Conservation (phyloP, 108 stramenopile species). For the Skeletonema marinoi region DNA sequence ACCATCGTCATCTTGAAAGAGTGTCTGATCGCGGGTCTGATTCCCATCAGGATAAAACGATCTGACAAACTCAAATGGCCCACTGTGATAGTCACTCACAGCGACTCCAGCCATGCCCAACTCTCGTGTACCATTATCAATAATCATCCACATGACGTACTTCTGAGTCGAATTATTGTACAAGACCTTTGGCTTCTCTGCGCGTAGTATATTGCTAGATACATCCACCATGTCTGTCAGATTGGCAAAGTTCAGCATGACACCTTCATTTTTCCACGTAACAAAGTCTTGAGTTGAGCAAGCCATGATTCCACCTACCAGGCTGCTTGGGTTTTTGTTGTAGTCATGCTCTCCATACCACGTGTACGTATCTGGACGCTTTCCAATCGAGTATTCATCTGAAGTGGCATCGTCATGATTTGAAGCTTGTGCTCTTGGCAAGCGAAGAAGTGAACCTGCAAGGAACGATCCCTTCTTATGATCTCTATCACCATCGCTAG, state of each 20-base stretch:
- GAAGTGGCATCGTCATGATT: background rate
- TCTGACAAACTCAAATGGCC: constrained; percentile 75
- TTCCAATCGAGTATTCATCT: constrained; percentile 17
- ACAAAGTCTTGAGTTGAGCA: constrained; percentile 80
- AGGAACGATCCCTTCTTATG: constrained; percentile 41
- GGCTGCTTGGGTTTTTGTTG: constrained; percentile 9
- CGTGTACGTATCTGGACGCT: constrained; percentile 44
- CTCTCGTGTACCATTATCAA: constrained; percentile 57
- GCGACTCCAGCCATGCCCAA: constrained; percentile 80
- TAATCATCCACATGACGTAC: constrained; percentile 88
- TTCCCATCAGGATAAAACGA: constrained; percentile 89
- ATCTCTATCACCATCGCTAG: constrained; percentile 38
- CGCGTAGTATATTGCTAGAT: constrained; percentile 20
- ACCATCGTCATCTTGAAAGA: constrained; percentile 64
- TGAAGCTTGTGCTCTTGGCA: constrained; percentile 20
- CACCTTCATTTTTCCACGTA: constrained; percentile 82
- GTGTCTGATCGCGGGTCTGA: constrained; percentile 83
- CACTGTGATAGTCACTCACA: constrained; percentile 63
- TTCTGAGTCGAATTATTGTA: constrained; percentile 53
- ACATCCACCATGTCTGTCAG: constrained; percentile 80
- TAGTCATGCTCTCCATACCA: constrained; percentile 76
- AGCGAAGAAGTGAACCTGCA: constrained; percentile 57
- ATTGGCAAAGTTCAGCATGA: constrained; percentile 75
- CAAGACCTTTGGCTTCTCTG: constrained; percentile 75
- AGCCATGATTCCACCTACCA: constrained; percentile 68